A percentile compares a stretch with the other conserved stretches of the same genome.
phyloP scores from a whole-genome alignment of 1,284 basidiomycete genomes.

The Mrakiaceae sp. region DNA sequence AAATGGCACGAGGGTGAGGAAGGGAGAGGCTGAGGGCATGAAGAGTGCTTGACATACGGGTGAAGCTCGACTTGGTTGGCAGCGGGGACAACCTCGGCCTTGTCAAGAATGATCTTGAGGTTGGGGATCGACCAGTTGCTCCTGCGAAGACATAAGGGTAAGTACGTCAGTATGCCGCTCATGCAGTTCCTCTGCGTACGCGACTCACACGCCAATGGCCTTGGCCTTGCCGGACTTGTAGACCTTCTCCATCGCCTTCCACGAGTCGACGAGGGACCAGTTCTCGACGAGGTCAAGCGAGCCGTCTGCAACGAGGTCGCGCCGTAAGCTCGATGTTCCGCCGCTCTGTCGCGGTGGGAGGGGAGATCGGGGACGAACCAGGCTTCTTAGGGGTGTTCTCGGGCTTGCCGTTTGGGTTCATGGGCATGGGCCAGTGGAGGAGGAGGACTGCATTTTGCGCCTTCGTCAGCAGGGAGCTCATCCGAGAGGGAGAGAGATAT shows the following conservation, averaged over 20 bases:
- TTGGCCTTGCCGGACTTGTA: slow-evolving; percentile 35
- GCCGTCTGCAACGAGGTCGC: not conserved
- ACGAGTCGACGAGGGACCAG: slow-evolving; percentile 27
- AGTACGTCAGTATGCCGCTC: no score
- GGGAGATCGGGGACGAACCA: not conserved
- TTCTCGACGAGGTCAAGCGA: not conserved
- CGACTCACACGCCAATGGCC: slow-evolving; percentile 18
- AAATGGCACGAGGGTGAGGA: no score
- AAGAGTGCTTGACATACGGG: slow-evolving; percentile 42
- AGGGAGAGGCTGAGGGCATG: no score
- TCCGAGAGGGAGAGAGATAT: not conserved
- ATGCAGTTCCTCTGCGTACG: no score
- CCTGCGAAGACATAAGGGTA: slow-evolving; percentile 5
- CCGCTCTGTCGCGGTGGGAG: not conserved
- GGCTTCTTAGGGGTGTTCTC: not conserved
- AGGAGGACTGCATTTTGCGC: not conserved
- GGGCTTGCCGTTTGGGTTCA: not conserved
- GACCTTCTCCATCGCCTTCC: slow-evolving; percentile 61
- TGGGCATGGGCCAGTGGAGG: slow-evolving; percentile 2
- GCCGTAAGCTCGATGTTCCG: no score
- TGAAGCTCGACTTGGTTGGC: slow-evolving; percentile 71
- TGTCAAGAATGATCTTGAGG: slow-evolving; percentile 47
- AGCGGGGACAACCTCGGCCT: slow-evolving; percentile 44
- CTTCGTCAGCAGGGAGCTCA: not conserved
- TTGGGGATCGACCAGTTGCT: slow-evolving; percentile 37